A percentile compares a stretch with the other conserved stretches of the same genome.
Evolutionary conservation across 139 green algal genomes (phyloP).

Genomic region (Chlorella sorokiniana): DNA sequence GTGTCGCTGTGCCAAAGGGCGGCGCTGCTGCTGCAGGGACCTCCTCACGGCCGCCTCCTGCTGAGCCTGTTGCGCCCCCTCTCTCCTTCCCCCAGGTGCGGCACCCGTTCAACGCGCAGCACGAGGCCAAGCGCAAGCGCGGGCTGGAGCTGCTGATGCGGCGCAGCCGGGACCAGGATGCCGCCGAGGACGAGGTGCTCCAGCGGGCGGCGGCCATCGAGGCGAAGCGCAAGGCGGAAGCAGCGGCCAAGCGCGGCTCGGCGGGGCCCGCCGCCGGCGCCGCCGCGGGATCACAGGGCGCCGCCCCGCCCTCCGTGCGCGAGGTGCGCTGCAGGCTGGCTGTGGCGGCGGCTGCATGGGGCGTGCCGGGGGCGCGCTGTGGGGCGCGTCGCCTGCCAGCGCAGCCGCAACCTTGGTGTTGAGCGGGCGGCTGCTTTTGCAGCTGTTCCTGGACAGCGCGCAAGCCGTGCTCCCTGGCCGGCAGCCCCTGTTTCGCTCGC

Average conservation of each 20-base stretch:
- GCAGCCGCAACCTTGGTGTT: too few relatives aligned
- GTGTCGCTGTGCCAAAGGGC: too few relatives aligned
- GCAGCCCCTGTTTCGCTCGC: too few relatives aligned
- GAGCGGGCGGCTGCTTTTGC: too few relatives aligned
- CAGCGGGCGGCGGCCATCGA: constrained; percentile 56
- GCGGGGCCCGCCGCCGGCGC: constrained; percentile 9
- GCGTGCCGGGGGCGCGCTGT: too few relatives aligned
- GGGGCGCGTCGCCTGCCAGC: too few relatives aligned
- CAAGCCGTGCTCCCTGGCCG: too few relatives aligned
- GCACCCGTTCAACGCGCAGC: constrained; percentile 74
- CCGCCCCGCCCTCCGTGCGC: constrained; percentile 9
- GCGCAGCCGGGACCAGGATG: constrained; percentile 62
- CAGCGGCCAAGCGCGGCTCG: constrained; percentile 25
- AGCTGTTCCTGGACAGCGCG: too few relatives aligned
- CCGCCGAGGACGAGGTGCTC: constrained; percentile 70
- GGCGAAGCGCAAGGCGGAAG: constrained; percentile 59
- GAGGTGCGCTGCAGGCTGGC: constrained; percentile 23
- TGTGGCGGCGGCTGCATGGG: too few relatives aligned
- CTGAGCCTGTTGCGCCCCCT: background rate
- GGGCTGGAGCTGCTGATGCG: constrained; percentile 71
- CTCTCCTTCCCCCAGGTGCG: constrained; percentile 46
- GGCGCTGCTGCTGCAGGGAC: too few relatives aligned
- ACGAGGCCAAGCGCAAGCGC: constrained; percentile 67
- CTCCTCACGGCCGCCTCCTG: background rate
- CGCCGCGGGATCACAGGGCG: background rate